Evolutionary conservation across 1,284 basidiomycete species (phyloP), one percentile per base, ranked within the genome.

Genomic region (Fomitopsis palustris): DNA sequence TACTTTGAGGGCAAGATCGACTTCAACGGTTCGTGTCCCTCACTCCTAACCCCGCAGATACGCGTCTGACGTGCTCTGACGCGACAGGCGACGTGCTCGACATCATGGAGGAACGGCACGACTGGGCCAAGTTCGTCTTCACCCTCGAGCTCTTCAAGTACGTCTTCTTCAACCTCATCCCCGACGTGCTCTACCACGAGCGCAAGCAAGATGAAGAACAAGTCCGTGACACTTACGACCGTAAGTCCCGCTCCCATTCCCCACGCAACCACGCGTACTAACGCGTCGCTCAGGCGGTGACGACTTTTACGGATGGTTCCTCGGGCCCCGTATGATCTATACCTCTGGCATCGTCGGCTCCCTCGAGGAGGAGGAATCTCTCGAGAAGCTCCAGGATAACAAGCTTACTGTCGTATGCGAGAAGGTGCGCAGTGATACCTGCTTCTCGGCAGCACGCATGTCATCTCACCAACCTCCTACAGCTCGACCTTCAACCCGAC

Each of bases 381-480:
- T 99, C 58, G 97, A 99, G 74, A 85, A 96, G 70, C 85, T 99
- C 39, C 97, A 99, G 80, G 96, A 99, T 77, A 99, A 99, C 85
- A 99, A 99, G 76, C 87, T 98, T 63, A 88, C 89, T 39, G 78
- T 97, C 62, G 96, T 99, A 38, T 98, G 96, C 79, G 91, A 90
- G 70, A 99, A 99, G 69, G 71, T 71, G 29, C 16, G 43, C n/a
- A n/a, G n/a, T 2, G 45, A 16, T 31, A 25, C 54, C 10, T 21
- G 12, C 43, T 6, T n/a, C 21, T 2, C n/a, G 21, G 3, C 2
- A n/a, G 29, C 16, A 16, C 23, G 7, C 25, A 25, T 6, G 12
- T 37, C 58, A n/a, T 54, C 14, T 37, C 19, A 17, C 45, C 16
- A 23, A 37, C n/a, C 2, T 45, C 17, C 21, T 8, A 12, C 49